Percentiles rank a stretch among this genome's conserved stretches.
These are phyloP conservation scores for Epichloe hybrida DNA, from an alignment of 2,329 filamentous ascomycete genomes.

Conservation along the genomic window DNA sequence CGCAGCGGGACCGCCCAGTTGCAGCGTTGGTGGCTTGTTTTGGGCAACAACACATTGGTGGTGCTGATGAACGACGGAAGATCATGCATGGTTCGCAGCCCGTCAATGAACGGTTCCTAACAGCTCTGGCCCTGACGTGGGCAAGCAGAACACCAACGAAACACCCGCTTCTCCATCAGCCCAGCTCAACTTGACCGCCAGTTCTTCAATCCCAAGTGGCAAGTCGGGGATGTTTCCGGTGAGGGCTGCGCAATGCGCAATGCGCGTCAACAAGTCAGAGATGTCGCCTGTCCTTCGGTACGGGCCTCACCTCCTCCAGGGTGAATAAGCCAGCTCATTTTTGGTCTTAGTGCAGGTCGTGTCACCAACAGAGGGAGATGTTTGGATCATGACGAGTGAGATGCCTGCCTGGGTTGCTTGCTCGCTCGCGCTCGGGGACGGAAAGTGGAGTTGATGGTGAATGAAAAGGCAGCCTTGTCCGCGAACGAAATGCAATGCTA, in stretches of 20 bases:
- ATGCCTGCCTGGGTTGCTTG: too few relatives aligned
- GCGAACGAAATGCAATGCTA: not conserved
- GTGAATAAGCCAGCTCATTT: not conserved
- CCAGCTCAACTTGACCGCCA: constrained; percentile 7
- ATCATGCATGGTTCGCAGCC: constrained; percentile 9
- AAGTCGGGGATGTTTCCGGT: constrained; percentile 6
- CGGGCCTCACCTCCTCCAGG: not conserved
- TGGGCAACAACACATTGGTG: constrained; percentile 4
- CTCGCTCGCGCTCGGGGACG: too few relatives aligned
- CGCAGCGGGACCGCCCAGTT: not conserved
- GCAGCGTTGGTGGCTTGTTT: constrained; percentile 7
- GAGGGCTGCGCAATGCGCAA: constrained; percentile 3
- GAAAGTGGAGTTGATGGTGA: not conserved
- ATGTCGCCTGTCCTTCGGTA: constrained; percentile 1
- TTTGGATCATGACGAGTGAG: not conserved
- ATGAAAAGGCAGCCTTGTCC: not conserved
- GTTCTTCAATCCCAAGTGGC: constrained; percentile 2
- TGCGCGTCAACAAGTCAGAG: constrained; percentile 4
- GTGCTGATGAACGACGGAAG: constrained; percentile 8
- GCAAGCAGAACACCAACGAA: constrained; percentile 4
- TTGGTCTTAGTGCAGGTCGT: not conserved
- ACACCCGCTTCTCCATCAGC: not conserved
- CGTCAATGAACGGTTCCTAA: constrained; percentile 6
- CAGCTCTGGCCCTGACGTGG: constrained; percentile 3
- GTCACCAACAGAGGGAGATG: not conserved